A percentile compares a stretch with the other conserved stretches of the same genome.
Conservation (phyloP, 1,139 yeast species). For the Komagataea norvegica region DNA sequence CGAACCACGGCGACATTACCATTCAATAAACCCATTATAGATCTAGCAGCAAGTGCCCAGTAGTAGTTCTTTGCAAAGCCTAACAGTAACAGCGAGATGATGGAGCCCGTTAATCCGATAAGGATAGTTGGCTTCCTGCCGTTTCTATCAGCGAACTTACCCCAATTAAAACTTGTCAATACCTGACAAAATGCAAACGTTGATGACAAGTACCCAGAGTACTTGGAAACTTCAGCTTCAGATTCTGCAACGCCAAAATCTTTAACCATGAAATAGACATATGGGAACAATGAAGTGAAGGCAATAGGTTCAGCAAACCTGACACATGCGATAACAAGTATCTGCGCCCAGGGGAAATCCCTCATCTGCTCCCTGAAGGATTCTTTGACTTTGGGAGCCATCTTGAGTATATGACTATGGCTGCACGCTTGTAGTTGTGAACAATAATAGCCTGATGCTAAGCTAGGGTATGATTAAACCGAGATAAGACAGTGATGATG, state of each 20-base stretch:
- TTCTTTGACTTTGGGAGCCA: conserved; percentile 6
- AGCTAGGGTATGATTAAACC: no score
- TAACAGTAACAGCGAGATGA: conserved; percentile 42
- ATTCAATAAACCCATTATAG: conserved; percentile 50
- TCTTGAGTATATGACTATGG: no score
- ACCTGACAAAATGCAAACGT: conserved; percentile 51
- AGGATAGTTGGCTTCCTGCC: conserved; percentile 54
- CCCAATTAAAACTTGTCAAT: conserved; percentile 55
- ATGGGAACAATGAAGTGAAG: conserved; percentile 58
- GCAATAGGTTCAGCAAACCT: conserved; percentile 59
- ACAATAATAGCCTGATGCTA: no score
- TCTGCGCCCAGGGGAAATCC: conserved; percentile 46
- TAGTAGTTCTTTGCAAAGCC: conserved; percentile 49
- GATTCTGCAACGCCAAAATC: conserved; percentile 48
- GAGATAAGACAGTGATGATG: no score
- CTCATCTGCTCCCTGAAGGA: conserved; percentile 19
- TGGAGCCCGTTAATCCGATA: conserved; percentile 47
- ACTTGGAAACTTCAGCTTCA: conserved; percentile 49
- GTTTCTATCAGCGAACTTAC: conserved; percentile 44
- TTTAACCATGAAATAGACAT: conserved; percentile 57
- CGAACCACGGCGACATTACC: conserved; percentile 59
- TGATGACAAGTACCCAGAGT: conserved; percentile 55
- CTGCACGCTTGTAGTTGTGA: no score
- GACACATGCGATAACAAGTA: conserved; percentile 40
- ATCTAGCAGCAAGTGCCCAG: conserved; percentile 48